Evolutionary conservation across 768 basidiomycete genomes (phyloP).

Genomic region (Obba rivulosa): DNA sequence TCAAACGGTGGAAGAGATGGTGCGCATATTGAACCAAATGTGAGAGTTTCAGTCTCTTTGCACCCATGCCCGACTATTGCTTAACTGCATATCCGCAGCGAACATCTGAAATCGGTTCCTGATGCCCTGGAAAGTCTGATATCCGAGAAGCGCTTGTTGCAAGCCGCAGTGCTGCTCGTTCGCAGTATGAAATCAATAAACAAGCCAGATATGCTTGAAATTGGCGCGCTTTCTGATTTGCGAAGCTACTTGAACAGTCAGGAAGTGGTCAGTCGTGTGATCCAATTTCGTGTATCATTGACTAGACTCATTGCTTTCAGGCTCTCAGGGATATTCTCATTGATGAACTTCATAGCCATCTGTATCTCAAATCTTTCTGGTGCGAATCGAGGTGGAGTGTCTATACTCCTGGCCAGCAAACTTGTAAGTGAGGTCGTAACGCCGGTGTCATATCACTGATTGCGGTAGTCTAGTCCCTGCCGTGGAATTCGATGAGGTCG

Average conservation of each 20-base stretch:
- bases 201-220: constrained; percentile 88
- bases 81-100: constrained; percentile 42
- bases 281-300: background rate
- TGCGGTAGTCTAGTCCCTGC: constrained; percentile 45
- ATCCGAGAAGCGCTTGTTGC: constrained; percentile 88
- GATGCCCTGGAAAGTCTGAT: constrained; percentile 91
- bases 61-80: constrained; percentile 10
- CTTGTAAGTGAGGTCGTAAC: constrained; percentile 45
- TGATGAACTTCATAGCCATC: constrained; percentile 92
- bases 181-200: constrained; percentile 87
- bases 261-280: constrained; percentile 61
- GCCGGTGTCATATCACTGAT: constrained; percentile 6
- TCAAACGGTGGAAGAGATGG: constrained; percentile 93
- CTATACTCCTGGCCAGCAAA: constrained; percentile 74
- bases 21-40: constrained; percentile 93
- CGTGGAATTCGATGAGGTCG: constrained; percentile 59
- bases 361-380: constrained; percentile 97
- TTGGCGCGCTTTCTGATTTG: constrained; percentile 91
- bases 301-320: constrained; percentile 33
- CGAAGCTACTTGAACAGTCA: constrained; percentile 79
- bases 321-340: constrained; percentile 87
- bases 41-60: constrained; percentile 32
- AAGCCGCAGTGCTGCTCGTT: constrained; percentile 83
- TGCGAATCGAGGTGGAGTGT: constrained; percentile 89
- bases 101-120: constrained; percentile 85